Evolutionary conservation across 768 basidiomycete species (phyloP).

Genomic region (Termitomyces sp.): DNA sequence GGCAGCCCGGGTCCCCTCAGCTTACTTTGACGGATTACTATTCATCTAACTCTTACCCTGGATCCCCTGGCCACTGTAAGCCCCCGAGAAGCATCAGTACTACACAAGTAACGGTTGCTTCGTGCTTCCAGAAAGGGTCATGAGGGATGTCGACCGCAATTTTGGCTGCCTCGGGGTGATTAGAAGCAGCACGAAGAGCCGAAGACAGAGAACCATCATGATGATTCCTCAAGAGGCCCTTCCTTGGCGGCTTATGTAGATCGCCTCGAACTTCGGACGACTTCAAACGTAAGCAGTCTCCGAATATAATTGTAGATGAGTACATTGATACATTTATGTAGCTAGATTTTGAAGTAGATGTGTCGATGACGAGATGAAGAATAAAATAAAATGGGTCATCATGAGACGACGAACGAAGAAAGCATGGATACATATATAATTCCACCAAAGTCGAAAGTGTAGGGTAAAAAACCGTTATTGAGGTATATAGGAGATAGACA

Average conservation of each 20-base stretch:
- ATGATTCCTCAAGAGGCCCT: neutral
- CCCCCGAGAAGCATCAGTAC: neutral
- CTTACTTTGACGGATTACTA: no score
- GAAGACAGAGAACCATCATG: neutral
- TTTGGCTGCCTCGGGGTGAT: neutral
- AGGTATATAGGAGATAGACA: neutral
- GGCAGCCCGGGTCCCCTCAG: neutral
- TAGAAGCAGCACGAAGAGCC: neutral
- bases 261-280: neutral
- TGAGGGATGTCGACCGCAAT: no score
- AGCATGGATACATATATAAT: neutral
- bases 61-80: neutral
- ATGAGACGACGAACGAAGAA: neutral
- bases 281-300: neutral
- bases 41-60: neutral
- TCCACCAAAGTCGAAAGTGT: neutral
- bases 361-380: neutral
- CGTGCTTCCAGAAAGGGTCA: neutral
- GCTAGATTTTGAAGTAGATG: neutral
- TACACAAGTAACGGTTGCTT: neutral
- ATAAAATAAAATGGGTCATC: neutral
- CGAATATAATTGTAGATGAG: neutral
- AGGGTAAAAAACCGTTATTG: neutral
- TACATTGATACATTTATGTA: neutral
- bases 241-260: neutral